Evolutionary conservation across 2,329 filamentous ascomycete species (phyloP).

Genomic region (Trichoderma breve): DNA sequence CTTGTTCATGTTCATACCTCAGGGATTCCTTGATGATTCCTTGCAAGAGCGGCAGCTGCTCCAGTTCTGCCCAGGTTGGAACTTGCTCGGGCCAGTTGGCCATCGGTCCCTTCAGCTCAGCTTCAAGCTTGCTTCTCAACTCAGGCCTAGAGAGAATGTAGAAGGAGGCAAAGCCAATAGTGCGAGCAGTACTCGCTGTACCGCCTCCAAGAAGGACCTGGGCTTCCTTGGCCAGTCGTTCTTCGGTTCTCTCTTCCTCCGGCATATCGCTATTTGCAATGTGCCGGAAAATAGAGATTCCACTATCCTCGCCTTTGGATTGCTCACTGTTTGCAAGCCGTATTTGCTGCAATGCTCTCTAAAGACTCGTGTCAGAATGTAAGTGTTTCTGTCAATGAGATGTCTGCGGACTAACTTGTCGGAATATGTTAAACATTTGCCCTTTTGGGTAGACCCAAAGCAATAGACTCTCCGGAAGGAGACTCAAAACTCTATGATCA

Average conservation of each 20-base stretch:
- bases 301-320: background rate
- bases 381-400: background rate
- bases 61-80: background rate
- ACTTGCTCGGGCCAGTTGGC: background rate
- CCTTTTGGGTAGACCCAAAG: background rate
- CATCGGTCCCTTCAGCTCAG: background rate
- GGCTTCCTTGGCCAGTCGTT: background rate
- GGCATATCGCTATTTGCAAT: constrained; percentile 1
- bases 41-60: background rate
- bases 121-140: background rate
- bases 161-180: background rate
- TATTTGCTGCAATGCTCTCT: background rate
- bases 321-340: background rate
- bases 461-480: background rate
- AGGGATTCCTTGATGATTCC: constrained; percentile 2
- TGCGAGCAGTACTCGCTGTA: background rate
- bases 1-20: background rate
- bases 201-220: background rate
- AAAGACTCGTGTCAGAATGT: background rate
- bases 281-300: background rate
- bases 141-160: background rate
- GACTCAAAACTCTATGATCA: background rate
- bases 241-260: background rate
- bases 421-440: constrained; percentile 1
- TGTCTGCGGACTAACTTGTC: background rate